Evolutionary conservation across 768 basidiomycete species (phyloP).

Genomic region (Artomyces pyxidatus): DNA sequence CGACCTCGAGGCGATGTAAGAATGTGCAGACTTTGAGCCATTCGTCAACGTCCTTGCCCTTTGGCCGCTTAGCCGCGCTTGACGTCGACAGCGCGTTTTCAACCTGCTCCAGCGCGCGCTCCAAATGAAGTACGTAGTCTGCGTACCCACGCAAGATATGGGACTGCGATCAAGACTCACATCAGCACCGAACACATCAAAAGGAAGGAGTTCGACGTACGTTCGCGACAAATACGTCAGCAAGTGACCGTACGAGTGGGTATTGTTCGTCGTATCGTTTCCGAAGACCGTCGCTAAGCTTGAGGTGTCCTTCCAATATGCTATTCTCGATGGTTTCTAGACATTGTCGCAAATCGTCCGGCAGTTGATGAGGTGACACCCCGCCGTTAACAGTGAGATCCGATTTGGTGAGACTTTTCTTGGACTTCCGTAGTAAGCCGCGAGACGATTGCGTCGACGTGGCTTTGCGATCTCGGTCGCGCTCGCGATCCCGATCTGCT

Average conservation of each 20-base stretch:
- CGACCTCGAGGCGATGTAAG: constrained; percentile 70
- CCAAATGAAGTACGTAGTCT: constrained; percentile 89
- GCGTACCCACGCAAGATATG: constrained; percentile 93
- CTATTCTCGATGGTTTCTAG: constrained; percentile 81
- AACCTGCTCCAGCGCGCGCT: constrained; percentile 81
- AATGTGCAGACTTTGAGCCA: constrained; percentile 73
- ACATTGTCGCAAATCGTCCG: constrained; percentile 80
- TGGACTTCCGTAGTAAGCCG: constrained; percentile 58
- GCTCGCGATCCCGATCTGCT: constrained; percentile 30
- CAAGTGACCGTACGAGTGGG: constrained; percentile 84
- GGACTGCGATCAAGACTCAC: constrained; percentile 42
- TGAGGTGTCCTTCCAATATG: constrained; percentile 83
- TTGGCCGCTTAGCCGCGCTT: constrained; percentile 62
- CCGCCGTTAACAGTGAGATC: constrained; percentile 38
- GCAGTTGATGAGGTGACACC: constrained; percentile 71
- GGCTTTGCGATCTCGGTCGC: constrained; percentile 35
- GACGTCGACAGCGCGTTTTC: constrained; percentile 66
- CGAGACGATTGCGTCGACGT: constrained; percentile 24
- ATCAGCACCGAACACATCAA: constrained; percentile 10
- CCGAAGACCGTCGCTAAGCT: constrained; percentile 74
- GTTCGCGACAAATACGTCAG: constrained; percentile 93
- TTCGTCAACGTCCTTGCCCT: constrained; percentile 72
- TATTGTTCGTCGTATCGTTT: constrained; percentile 95
- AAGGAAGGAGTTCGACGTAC: constrained; percentile 39
- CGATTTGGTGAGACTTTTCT: constrained; percentile 46